Conservation (phyloP, 139 green algal species). For the Chlamydomonas eustigma region DNA sequence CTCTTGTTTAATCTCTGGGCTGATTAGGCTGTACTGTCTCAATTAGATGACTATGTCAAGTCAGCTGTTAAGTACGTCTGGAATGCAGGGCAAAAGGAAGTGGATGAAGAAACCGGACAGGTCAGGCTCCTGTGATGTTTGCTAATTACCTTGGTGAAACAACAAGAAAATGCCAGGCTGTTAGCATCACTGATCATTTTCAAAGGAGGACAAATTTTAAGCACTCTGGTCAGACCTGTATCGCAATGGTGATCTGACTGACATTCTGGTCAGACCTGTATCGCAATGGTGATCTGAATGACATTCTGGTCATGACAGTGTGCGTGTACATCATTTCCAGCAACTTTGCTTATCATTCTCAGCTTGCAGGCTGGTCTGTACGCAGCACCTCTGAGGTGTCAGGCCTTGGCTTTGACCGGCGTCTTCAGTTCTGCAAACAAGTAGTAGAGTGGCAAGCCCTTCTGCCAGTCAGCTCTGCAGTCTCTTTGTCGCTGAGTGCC, state of each 20-base stretch:
- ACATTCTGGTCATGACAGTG: no score
- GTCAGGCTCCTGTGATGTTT: neutral
- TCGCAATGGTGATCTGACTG: no score
- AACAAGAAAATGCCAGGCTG: no score
- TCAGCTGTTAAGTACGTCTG: slow-evolving; percentile 38
- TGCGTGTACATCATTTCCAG: no score
- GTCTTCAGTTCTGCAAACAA: slow-evolving; percentile 47
- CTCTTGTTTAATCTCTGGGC: no score
- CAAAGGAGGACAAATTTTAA: no score
- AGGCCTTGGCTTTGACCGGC: slow-evolving; percentile 37
- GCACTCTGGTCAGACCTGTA: no score
- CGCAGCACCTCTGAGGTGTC: slow-evolving; percentile 46
- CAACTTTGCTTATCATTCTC: no score
- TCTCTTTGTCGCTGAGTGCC: neutral
- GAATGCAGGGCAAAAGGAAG: slow-evolving; percentile 15
- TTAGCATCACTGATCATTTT: no score
- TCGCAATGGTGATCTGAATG: no score
- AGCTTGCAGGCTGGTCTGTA: slow-evolving; percentile 36
- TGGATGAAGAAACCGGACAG: neutral
- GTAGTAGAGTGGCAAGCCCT: slow-evolving; percentile 30
- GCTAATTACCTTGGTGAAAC: no score
- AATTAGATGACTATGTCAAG: slow-evolving; percentile 55
- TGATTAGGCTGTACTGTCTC: slow-evolving; percentile 36
- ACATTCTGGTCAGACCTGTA: no score
- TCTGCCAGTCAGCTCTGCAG: slow-evolving; percentile 12